phyloP scores from a whole-genome alignment of 2,329 filamentous ascomycete genomes.

The Zasmidium citrigriseum region DNA sequence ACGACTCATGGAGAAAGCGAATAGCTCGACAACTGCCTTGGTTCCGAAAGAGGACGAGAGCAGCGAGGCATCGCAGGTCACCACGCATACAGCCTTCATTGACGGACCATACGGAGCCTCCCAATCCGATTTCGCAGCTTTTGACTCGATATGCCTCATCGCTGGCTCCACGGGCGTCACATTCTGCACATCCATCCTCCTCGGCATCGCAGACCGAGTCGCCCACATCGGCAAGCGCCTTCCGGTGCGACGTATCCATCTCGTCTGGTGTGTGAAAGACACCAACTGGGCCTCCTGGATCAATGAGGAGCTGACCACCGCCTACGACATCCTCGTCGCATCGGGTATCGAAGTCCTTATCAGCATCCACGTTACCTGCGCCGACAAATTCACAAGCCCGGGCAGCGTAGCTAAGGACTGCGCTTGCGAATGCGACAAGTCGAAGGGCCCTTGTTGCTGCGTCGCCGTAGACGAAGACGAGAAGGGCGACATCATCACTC shows the following conservation, averaged over 20 bases:
- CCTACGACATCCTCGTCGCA: constrained; percentile 18
- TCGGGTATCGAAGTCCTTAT: constrained; percentile 24
- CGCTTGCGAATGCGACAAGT: constrained; percentile 28
- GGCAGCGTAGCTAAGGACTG: constrained; percentile 20
- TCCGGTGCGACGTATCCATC: constrained; percentile 23
- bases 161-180: constrained; percentile 32
- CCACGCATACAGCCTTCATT: constrained; percentile 21
- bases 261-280: constrained; percentile 31
- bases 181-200: constrained; percentile 28
- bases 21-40: constrained; percentile 20
- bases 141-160: constrained; percentile 29
- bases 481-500: constrained; percentile 9
- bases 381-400: constrained; percentile 24
- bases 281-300: constrained; percentile 24
- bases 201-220: constrained; percentile 27
- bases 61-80: constrained; percentile 18
- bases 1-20: constrained; percentile 26
- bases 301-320: constrained; percentile 20
- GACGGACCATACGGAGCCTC: constrained; percentile 30
- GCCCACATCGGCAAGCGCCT: constrained; percentile 16
- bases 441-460: constrained; percentile 28
- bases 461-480: constrained; percentile 16
- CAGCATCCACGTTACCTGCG: constrained; percentile 29
- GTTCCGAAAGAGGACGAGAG: constrained; percentile 16
- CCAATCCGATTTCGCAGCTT: constrained; percentile 27